Conservation (phyloP, 1,284 basidiomycete genomes). For the Microbotryum intermedium region DNA sequence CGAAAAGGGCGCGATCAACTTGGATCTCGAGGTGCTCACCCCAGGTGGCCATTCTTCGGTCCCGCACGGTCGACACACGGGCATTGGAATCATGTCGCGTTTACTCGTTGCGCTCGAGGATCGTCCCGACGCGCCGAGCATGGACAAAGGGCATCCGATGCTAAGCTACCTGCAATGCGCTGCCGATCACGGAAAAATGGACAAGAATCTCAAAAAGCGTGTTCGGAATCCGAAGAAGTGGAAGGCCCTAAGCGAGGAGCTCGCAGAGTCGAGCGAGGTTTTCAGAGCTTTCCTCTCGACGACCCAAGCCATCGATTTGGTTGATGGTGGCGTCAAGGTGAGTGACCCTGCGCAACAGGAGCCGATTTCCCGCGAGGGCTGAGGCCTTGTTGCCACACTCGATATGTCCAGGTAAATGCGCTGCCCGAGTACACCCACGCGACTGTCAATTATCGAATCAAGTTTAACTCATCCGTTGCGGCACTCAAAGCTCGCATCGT, state of each 20-base stretch:
- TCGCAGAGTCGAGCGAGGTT: constrained; percentile 41
- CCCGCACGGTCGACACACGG: constrained; percentile 32
- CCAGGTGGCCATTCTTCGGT: constrained; percentile 33
- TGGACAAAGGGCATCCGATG: constrained; percentile 40
- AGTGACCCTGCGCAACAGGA: not conserved
- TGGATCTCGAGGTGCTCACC: constrained; percentile 31
- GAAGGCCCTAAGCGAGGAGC: constrained; percentile 42
- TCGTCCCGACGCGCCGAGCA: constrained; percentile 44
- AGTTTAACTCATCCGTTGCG: constrained; percentile 45
- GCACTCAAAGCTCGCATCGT: constrained; percentile 45
- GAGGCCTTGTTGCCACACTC: not conserved
- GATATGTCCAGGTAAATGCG: constrained; percentile 17
- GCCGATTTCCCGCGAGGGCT: not conserved
- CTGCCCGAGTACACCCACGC: constrained; percentile 32
- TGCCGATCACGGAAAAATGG: constrained; percentile 47
- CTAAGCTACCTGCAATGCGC: constrained; percentile 46
- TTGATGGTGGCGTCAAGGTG: constrained; percentile 58
- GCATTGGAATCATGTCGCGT: constrained; percentile 55
- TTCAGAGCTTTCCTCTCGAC: constrained; percentile 50
- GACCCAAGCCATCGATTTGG: constrained; percentile 60
- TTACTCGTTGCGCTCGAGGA: constrained; percentile 51
- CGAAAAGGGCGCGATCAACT: constrained; percentile 42
- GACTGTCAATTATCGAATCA: constrained; percentile 53
- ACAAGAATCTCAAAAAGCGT: constrained; percentile 41
- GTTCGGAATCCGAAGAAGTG: constrained; percentile 42